Percentiles rank a stretch among this genome's conserved stretches.
These are phyloP conservation scores for Fusarium illudens DNA, from an alignment of 2,329 filamentous ascomycete genomes.

Conservation along the genomic window DNA sequence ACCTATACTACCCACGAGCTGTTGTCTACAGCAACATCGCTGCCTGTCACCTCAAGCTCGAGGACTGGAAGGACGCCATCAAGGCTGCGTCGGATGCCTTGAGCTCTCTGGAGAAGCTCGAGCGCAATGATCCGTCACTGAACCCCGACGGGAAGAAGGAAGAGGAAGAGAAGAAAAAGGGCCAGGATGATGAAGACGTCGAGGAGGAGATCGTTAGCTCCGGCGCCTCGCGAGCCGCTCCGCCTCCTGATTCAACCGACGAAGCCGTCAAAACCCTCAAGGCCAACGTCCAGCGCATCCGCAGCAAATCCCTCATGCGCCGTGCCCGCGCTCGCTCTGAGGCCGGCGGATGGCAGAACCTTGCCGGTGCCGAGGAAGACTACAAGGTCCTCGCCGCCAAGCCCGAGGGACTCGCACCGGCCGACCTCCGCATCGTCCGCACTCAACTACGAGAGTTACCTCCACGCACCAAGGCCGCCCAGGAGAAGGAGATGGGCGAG, in stretches of 20 bases:
- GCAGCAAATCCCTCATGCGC: slow-evolving; percentile 83
- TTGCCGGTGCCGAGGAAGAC: slow-evolving; percentile 81
- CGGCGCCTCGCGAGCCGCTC: slow-evolving; percentile 62
- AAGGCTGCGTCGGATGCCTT: slow-evolving; percentile 77
- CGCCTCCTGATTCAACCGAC: slow-evolving; percentile 40
- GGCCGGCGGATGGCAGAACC: slow-evolving; percentile 78
- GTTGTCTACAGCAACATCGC: slow-evolving; percentile 89
- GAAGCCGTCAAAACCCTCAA: slow-evolving; percentile 36
- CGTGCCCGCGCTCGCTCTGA: slow-evolving; percentile 77
- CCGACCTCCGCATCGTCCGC: slow-evolving; percentile 74
- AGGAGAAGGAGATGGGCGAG: slow-evolving; percentile 88
- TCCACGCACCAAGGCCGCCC: slow-evolving; percentile 75
- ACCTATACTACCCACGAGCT: slow-evolving; percentile 87
- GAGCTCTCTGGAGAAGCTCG: slow-evolving; percentile 73
- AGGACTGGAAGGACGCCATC: slow-evolving; percentile 85
- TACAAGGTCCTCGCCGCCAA: slow-evolving; percentile 73
- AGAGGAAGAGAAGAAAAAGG: slow-evolving; percentile 43
- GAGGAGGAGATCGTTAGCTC: slow-evolving; percentile 69
- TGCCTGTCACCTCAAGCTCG: slow-evolving; percentile 85
- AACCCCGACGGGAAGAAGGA: slow-evolving; percentile 49
- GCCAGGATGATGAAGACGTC: slow-evolving; percentile 52
- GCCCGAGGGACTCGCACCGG: slow-evolving; percentile 60
- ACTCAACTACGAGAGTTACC: slow-evolving; percentile 73
- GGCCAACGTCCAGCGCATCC: slow-evolving; percentile 77
- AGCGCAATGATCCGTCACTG: slow-evolving; percentile 48